Evolutionary conservation across 306 rosid genomes (phyloP), one percentile per base, ranked within the genome.

Genomic region (Luffa aegyptiaca): DNA sequence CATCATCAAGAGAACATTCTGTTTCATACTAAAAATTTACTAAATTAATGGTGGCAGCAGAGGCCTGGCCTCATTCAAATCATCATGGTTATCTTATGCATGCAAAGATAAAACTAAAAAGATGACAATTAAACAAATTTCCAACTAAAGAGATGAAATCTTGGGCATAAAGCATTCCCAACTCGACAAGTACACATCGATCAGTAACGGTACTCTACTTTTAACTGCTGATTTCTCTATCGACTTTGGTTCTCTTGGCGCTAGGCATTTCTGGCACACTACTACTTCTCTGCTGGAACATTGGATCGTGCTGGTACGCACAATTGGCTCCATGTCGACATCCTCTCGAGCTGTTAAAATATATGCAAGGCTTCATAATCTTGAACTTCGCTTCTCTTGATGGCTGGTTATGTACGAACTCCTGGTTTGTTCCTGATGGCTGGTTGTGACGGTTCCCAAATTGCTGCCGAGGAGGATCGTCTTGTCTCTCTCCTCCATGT

Each of bases 291-390:
- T 85, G 93, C 87, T 87, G 93, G 62, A 58, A 83, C 8, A 90
- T 56, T 2, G 86, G 84, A 80, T 95, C 97, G 76, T 95, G 98
- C 82, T 88, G 97, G 82, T 86, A 95, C 11, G 93, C 35, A 84
- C 97, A 95, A 66, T 93, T 90, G 36, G 84, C 92, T 79, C 98
- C 98, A 83, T 95, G 87, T 9, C 96, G 88, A 82, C 98, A 95
- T 63, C 97, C 99, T 89, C 90, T 88, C 13, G 97, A 80, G 81
- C 94, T 95, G 83, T 95, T 91, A 84, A 90, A 93, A 83, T 86
- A 95, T 59, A 92, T 90, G 85, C 99, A 95, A 36, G 97, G 97
- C 84, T 90, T 95, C 99, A 90, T 91, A 55, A 89, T 90, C 92
- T 89, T 95, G 14, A 90, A 86, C 79, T 86, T 95, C 13, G 83